phyloP scores from a whole-genome alignment of 1,284 basidiomycete species.

The Singerocomus inundabilis region DNA sequence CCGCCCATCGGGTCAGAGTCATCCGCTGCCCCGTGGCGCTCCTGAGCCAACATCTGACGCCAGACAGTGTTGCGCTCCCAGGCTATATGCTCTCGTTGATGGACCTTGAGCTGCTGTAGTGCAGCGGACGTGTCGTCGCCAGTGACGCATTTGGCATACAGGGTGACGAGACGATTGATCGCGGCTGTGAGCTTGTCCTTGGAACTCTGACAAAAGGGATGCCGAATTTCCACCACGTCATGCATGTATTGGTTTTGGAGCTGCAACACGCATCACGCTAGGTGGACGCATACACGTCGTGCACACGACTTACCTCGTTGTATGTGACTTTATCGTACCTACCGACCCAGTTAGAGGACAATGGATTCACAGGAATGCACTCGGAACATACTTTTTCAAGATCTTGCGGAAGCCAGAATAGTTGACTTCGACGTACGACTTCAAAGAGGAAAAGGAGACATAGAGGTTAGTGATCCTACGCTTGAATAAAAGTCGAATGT shows the following conservation, averaged over 20 bases:
- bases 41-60: slow-evolving; percentile 95
- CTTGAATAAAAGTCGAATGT: slow-evolving; percentile 89
- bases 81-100: slow-evolving; percentile 91
- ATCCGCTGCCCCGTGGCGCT: slow-evolving; percentile 64
- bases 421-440: slow-evolving; percentile 94
- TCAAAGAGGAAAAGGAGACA: slow-evolving; percentile 79
- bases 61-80: slow-evolving; percentile 97
- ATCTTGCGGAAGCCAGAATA: slow-evolving; percentile 96
- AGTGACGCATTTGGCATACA: slow-evolving; percentile 89
- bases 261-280: slow-evolving; percentile 37
- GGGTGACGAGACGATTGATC: slow-evolving; percentile 61
- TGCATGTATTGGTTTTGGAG: slow-evolving; percentile 85
- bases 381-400: slow-evolving; percentile 77
- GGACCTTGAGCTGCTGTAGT: slow-evolving; percentile 79
- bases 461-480: slow-evolving; percentile 88
- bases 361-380: background rate
- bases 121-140: slow-evolving; percentile 73
- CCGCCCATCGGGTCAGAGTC: slow-evolving; percentile 44
- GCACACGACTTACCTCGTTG: slow-evolving; percentile 49
- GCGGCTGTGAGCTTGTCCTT: slow-evolving; percentile 66
- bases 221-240: slow-evolving; percentile 64
- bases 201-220: slow-evolving; percentile 66
- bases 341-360: slow-evolving; percentile 7
- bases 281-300: background rate
- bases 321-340: slow-evolving; percentile 96